These are phyloP conservation scores for Solanum boliviense DNA, from an alignment of 257 asterid species.

Conservation along the genomic window DNA sequence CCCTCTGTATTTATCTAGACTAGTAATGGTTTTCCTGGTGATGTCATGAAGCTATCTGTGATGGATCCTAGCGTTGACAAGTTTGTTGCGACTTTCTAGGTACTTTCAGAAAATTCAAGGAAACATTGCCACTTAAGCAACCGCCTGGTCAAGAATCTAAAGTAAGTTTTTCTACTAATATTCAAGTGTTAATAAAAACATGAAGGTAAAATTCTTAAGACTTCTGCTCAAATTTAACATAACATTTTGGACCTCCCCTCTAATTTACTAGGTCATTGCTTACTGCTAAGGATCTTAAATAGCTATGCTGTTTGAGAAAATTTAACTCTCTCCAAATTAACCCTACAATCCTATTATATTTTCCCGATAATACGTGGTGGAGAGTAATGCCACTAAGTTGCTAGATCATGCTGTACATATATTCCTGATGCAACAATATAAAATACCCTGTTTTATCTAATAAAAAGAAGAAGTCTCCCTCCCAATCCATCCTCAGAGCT, in stretches of 20 bases:
- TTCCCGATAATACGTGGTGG: neutral
- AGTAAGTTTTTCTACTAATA: constrained; percentile 21
- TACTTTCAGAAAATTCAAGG: constrained; percentile 88
- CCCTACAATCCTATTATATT: neutral
- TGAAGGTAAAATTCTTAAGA: neutral
- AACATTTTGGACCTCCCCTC: neutral
- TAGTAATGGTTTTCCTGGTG: neutral
- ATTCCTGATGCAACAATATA: neutral
- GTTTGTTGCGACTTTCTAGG: constrained; percentile 31
- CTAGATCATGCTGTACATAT: neutral
- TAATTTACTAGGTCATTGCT: neutral
- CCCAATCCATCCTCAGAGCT: neutral
- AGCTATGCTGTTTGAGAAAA: neutral
- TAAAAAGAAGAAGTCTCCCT: neutral
- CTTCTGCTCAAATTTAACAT: neutral
- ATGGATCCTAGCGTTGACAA: neutral
- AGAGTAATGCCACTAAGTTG: neutral
- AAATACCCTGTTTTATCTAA: neutral
- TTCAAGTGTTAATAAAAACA: neutral
- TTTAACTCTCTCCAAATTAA: neutral
- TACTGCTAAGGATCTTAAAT: neutral
- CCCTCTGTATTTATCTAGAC: neutral
- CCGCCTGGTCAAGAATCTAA: constrained; percentile 42
- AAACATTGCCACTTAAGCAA: constrained; percentile 46
- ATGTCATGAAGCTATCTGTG: neutral